phyloP scores from a whole-genome alignment of 106 monocot genomes.

The Iris macrosiphon region DNA sequence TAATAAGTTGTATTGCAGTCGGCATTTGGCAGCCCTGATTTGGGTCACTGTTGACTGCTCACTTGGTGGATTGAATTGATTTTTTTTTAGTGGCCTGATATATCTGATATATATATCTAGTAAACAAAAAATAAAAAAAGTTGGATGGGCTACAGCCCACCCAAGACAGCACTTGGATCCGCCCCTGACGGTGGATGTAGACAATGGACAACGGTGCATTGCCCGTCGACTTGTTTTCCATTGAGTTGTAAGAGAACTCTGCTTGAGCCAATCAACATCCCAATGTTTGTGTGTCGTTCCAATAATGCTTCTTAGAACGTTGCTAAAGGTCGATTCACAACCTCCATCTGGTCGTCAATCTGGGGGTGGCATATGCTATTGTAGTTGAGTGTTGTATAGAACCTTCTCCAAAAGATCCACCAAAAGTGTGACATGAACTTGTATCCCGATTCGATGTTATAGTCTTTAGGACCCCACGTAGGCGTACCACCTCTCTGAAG shows the following conservation, averaged over 20 bases:
- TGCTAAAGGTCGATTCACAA: neutral
- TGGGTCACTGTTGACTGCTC: no score
- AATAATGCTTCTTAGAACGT: neutral
- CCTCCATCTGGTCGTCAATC: neutral
- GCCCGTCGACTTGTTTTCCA: no score
- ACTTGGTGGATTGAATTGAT: no score
- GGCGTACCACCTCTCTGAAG: neutral
- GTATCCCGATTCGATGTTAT: neutral
- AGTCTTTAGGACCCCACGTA: neutral
- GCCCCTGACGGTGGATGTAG: no score
- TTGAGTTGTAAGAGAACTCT: neutral
- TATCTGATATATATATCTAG: no score
- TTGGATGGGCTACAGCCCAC: no score
- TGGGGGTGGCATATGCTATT: neutral
- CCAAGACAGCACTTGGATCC: no score
- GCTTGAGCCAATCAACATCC: neutral
- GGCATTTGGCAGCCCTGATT: no score
- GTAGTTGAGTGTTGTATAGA: neutral
- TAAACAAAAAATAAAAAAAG: no score
- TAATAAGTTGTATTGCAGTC: no score
- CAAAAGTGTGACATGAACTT: neutral
- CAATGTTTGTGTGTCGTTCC: neutral
- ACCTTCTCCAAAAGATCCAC: neutral
- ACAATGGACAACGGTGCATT: no score
- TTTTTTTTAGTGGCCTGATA: no score